These are phyloP conservation scores for Wickerhamiella hasegawae DNA, from an alignment of 805 yeast genomes.

Conservation along the genomic window DNA sequence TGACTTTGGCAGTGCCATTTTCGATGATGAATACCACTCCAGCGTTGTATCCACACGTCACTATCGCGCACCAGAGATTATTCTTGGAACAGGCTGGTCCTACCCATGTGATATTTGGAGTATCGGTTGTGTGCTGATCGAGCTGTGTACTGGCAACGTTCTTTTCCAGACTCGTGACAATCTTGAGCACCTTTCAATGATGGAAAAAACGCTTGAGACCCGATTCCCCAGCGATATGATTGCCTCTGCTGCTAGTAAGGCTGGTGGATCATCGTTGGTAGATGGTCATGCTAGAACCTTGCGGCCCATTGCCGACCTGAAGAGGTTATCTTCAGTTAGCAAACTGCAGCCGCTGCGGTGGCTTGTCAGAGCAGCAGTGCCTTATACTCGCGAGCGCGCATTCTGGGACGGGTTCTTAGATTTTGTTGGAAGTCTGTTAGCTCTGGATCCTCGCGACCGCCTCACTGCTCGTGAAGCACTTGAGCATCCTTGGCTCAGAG, in stretches of 20 bases:
- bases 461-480: constrained; percentile 64
- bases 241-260: constrained; percentile 12
- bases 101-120: constrained; percentile 97
- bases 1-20: constrained; percentile 95
- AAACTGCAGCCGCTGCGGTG: constrained; percentile 8
- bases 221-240: constrained; percentile 21
- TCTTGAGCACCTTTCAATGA: constrained; percentile 85
- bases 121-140: constrained; percentile 83
- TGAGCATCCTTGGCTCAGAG: constrained; percentile 61
- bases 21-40: constrained; percentile 86
- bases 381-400: constrained; percentile 28
- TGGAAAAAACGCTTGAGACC: constrained; percentile 60
- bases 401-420: constrained; percentile 79
- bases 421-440: constrained; percentile 46
- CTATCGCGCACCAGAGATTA: constrained; percentile 93
- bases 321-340: constrained; percentile 6
- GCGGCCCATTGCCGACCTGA: constrained; percentile 8
- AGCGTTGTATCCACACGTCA: constrained; percentile 88
- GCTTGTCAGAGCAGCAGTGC: constrained; percentile 9
- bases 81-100: constrained; percentile 91
- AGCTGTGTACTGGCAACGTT: constrained; percentile 85
- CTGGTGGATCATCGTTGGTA: constrained; percentile 9
- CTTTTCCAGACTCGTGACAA: constrained; percentile 90
- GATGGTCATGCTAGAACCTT: constrained; percentile 5
- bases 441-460: constrained; percentile 55